Evolutionary conservation across 2,329 filamentous ascomycete genomes (phyloP).

Genomic region (Alternaria tenuissima): DNA sequence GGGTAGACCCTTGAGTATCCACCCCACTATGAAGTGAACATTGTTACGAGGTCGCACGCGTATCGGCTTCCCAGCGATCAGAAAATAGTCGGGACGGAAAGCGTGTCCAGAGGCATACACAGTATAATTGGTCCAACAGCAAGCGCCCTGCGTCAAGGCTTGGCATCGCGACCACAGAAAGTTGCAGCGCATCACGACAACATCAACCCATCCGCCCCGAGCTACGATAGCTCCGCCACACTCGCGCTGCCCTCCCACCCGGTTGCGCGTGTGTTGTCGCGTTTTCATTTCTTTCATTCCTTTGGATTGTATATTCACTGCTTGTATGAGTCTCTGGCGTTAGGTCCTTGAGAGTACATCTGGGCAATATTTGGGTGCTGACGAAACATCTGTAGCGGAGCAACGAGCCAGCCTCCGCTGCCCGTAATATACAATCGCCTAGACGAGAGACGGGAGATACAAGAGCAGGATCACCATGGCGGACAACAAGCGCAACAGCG

Average conservation of each 20-base stretch:
- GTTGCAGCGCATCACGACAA: slow-evolving; percentile 23
- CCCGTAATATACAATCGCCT: slow-evolving; percentile 49
- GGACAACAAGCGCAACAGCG: slow-evolving; percentile 66
- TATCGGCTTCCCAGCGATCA: neutral
- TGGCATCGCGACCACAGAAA: slow-evolving; percentile 22
- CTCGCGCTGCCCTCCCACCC: slow-evolving; percentile 31
- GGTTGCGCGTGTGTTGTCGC: slow-evolving; percentile 35
- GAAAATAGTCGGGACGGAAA: neutral
- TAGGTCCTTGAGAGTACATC: slow-evolving; percentile 37
- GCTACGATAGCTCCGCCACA: slow-evolving; percentile 26
- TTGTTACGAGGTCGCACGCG: neutral
- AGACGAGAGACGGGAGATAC: slow-evolving; percentile 38
- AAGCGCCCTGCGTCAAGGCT: slow-evolving; percentile 26
- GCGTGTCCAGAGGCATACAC: neutral
- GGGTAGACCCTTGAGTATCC: slow-evolving; percentile 10
- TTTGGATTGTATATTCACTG: slow-evolving; percentile 47
- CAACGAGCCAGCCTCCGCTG: slow-evolving; percentile 12
- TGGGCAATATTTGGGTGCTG: slow-evolving; percentile 20
- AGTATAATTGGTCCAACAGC: slow-evolving; percentile 16
- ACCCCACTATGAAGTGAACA: slow-evolving; percentile 13
- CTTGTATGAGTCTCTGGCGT: slow-evolving; percentile 48
- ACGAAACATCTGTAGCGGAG: slow-evolving; percentile 17
- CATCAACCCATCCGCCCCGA: slow-evolving; percentile 24
- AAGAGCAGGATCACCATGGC: slow-evolving; percentile 63
- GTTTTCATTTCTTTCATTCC: slow-evolving; percentile 52